A percentile compares a stretch with the other conserved stretches of the same genome.
Conservation (phyloP, 345 rosid genomes). For the Psidium guajava region DNA sequence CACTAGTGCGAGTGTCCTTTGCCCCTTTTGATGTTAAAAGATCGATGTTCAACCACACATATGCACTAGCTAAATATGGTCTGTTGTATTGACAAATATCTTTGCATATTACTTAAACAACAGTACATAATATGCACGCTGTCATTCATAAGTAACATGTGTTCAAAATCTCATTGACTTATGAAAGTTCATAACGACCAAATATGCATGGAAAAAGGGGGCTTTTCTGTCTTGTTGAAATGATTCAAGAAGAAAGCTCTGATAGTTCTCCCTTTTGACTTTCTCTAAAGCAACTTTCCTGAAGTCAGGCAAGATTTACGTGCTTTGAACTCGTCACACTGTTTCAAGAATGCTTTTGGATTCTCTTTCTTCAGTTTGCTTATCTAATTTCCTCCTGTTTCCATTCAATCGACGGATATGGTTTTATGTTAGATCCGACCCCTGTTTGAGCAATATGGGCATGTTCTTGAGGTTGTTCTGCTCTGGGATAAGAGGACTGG, state of each 20-base stretch:
- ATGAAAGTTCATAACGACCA: background rate
- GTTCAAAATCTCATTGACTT: background rate
- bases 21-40: background rate
- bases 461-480: constrained; percentile 51
- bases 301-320: background rate
- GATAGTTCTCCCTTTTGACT: background rate
- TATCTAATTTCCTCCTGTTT: background rate
- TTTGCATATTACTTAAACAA: background rate
- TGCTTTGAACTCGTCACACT: background rate
- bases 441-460: constrained; percentile 68
- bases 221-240: background rate
- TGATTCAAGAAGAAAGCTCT: background rate
- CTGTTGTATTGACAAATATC: background rate
- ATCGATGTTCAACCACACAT: background rate
- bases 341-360: background rate
- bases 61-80: background rate
- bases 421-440: constrained; percentile 37
- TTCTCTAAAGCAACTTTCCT: background rate
- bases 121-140: background rate
- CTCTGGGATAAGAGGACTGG: constrained; percentile 64
- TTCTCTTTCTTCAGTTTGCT: background rate
- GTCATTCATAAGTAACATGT: background rate
- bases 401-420: constrained; percentile 1
- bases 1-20: background rate
- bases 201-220: background rate